These are phyloP conservation scores for Kodamaea plutei DNA, from an alignment of 1,139 yeast genomes.

Conservation along the genomic window DNA sequence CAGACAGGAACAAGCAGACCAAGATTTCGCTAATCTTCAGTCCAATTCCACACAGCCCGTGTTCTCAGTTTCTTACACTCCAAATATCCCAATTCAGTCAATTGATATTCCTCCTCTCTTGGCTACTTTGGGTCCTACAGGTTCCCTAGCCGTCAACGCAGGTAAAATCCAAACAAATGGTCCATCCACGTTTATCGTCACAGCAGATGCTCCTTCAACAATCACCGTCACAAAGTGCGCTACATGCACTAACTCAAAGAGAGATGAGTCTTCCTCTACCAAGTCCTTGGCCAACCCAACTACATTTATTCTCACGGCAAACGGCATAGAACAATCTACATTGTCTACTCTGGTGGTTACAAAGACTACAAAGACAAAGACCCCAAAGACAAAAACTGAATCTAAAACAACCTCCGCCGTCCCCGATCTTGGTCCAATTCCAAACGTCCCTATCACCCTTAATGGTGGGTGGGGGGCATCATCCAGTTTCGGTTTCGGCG, in stretches of 20 bases:
- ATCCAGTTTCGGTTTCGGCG: constrained; percentile 1
- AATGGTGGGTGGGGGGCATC: neutral
- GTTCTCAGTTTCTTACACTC: constrained; percentile 6
- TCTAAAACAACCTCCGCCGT: neutral
- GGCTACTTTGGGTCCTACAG: constrained; percentile 12
- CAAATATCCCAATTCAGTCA: constrained; percentile 5
- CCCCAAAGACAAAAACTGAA: neutral
- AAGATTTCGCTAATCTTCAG: constrained; percentile 42
- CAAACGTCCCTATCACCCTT: constrained; percentile 1
- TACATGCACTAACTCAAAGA: neutral
- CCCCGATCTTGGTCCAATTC: neutral
- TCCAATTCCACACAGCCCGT: neutral
- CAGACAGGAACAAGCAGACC: constrained; percentile 45
- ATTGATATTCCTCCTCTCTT: constrained; percentile 9
- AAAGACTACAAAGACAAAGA: neutral
- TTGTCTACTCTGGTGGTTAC: neutral
- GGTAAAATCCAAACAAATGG: constrained; percentile 6
- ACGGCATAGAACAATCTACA: neutral
- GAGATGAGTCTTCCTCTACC: neutral
- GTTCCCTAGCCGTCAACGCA: constrained; percentile 7
- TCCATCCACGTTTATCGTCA: constrained; percentile 8
- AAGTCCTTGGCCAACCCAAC: neutral
- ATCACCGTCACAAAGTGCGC: neutral
- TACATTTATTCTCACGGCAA: constrained; percentile 2
- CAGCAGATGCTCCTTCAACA: constrained; percentile 7